These are phyloP conservation scores for Nicotiana rustica DNA, from an alignment of 305 asterid genomes.

Conservation along the genomic window DNA sequence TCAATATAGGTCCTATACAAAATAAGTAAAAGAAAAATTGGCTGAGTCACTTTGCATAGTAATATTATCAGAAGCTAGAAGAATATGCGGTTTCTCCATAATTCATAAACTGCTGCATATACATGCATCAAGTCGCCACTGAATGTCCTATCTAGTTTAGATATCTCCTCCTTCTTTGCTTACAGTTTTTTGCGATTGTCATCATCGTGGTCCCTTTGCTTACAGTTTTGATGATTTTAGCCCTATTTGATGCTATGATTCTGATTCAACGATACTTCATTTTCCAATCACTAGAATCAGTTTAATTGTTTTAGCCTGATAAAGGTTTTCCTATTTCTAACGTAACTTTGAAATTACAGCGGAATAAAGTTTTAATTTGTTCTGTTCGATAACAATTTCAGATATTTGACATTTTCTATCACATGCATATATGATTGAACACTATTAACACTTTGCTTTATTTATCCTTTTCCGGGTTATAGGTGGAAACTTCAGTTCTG, in stretches of 20 bases:
- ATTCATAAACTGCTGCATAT: background rate
- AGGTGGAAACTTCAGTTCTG: conserved; percentile 55
- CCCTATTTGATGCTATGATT: conserved; percentile 3
- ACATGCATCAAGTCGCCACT: background rate
- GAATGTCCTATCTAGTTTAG: conserved; percentile 1
- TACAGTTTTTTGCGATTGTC: background rate
- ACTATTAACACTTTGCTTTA: background rate
- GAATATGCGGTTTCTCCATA: background rate
- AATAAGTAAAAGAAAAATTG: conserved; percentile 10
- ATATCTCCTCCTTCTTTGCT: background rate
- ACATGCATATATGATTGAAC: background rate
- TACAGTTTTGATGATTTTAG: background rate
- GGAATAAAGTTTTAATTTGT: background rate
- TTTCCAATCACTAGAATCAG: conserved; percentile 1
- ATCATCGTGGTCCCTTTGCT: background rate
- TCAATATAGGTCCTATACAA: conserved; percentile 11
- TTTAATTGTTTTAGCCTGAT: background rate
- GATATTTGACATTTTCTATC: background rate
- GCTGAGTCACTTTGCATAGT: background rate
- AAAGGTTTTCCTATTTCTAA: background rate
- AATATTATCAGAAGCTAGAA: conserved; percentile 1
- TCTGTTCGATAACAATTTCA: background rate
- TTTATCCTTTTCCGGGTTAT: background rate
- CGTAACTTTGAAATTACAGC: background rate
- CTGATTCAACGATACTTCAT: background rate